phyloP scores from a whole-genome alignment of 2,329 filamentous ascomycete species.

The Aureobasidium zeae region DNA sequence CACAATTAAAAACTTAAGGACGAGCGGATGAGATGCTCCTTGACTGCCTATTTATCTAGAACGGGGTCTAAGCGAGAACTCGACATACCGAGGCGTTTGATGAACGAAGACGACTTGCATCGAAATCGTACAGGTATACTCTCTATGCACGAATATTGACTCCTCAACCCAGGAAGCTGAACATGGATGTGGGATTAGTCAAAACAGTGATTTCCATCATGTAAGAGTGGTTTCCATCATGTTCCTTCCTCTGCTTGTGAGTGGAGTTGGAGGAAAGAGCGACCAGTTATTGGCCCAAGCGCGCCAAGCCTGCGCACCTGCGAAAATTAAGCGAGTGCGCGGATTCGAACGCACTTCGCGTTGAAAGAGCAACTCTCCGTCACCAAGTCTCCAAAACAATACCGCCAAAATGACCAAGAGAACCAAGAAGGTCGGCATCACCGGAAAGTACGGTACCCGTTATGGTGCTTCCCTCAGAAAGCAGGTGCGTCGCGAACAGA shows the following conservation, averaged over 20 bases:
- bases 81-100: constrained; percentile 3
- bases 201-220: background rate
- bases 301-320: too few species aligned
- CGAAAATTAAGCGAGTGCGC: background rate
- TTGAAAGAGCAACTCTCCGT: background rate
- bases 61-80: constrained; percentile 1
- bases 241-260: background rate
- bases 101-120: too few species aligned
- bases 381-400: constrained; percentile 13
- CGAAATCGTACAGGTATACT: too few species aligned
- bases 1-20: background rate
- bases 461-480: constrained; percentile 64
- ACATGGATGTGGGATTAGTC: background rate
- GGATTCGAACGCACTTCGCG: background rate
- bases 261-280: background rate
- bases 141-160: too few species aligned
- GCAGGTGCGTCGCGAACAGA: constrained; percentile 40
- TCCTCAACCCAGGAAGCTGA: too few species aligned
- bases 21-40: background rate
- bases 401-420: constrained; percentile 72
- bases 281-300: too few species aligned
- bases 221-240: background rate
- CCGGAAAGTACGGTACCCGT: constrained; percentile 97
- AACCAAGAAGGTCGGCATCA: constrained; percentile 66
- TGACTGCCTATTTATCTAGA: constrained; percentile 8